Percentiles rank a stretch among this genome's conserved stretches.
Evolutionary conservation across 441 rosid genomes (phyloP).

Genomic region (Pelargonium fulgidum): DNA sequence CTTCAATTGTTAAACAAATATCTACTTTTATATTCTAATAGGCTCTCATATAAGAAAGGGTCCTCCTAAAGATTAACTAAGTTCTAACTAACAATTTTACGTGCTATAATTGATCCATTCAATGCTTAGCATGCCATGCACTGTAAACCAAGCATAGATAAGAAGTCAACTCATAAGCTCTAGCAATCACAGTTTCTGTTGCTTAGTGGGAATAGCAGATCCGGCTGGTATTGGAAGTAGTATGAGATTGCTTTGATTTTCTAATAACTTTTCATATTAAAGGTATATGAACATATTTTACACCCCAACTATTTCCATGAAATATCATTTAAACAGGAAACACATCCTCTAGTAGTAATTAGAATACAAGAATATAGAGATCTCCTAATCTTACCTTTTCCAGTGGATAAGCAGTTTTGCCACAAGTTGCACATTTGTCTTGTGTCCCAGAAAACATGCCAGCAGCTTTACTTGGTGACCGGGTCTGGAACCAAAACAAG

Average conservation of each 20-base stretch:
- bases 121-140: too few relatives aligned
- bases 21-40: background rate
- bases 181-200: background rate
- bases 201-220: background rate
- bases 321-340: background rate
- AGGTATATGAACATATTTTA: background rate
- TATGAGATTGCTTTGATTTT: background rate
- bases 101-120: too few relatives aligned
- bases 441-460: conserved; percentile 92
- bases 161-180: background rate
- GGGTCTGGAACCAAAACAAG: conserved; percentile 53
- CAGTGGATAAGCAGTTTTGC: conserved; percentile 90
- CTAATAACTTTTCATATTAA: background rate
- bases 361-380: background rate
- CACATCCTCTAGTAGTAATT: background rate
- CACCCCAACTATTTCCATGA: conserved; percentile 2
- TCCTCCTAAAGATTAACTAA: too few relatives aligned
- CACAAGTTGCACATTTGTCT: conserved; percentile 90
- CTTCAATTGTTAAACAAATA: too few relatives aligned
- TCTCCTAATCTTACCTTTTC: conserved; percentile 56
- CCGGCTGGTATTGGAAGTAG: too few relatives aligned
- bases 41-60: background rate
- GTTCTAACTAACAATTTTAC: background rate
- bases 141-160: background rate
- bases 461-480: conserved; percentile 92